These are phyloP conservation scores for Primulina eburnea DNA, from an alignment of 257 asterid species.

Conservation along the genomic window DNA sequence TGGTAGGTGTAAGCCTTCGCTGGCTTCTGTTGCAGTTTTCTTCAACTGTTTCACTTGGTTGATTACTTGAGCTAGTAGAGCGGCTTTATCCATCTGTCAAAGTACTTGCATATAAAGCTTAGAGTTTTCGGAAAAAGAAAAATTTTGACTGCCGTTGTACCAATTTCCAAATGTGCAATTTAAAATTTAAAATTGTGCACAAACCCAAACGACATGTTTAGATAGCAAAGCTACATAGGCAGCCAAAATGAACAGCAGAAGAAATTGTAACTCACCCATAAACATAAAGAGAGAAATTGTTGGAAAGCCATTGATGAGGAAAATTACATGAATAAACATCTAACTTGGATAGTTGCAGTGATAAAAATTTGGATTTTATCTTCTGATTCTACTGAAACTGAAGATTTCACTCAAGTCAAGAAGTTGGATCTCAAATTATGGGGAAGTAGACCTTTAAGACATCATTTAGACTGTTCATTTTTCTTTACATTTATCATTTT, in stretches of 20 bases:
- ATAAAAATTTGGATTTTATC: not conserved
- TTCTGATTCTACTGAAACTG: not conserved
- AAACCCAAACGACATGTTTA: not conserved
- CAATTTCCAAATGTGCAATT: too few species aligned
- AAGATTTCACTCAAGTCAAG: not conserved
- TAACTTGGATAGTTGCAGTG: not conserved
- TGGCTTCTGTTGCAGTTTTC: slow-evolving; percentile 48
- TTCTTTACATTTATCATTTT: not conserved
- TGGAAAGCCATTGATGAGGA: not conserved
- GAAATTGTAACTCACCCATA: not conserved
- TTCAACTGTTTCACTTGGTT: slow-evolving; percentile 57
- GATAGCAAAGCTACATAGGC: not conserved
- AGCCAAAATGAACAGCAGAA: not conserved
- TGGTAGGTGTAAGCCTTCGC: slow-evolving; percentile 59
- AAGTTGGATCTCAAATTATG: not conserved
- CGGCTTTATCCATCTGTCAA: slow-evolving; percentile 81
- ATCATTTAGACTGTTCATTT: not conserved
- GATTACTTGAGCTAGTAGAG: slow-evolving; percentile 72
- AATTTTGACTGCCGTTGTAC: too few species aligned
- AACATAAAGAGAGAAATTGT: too few species aligned
- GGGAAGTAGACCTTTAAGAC: not conserved
- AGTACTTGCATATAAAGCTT: not conserved
- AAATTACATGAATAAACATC: not conserved
- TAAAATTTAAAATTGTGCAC: too few species aligned
- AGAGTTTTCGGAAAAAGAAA: not conserved